A percentile compares a stretch with the other conserved stretches of the same genome.
Conservation (phyloP, 2,329 filamentous ascomycete genomes). For the Parasarocladium wereldwijsianum region DNA sequence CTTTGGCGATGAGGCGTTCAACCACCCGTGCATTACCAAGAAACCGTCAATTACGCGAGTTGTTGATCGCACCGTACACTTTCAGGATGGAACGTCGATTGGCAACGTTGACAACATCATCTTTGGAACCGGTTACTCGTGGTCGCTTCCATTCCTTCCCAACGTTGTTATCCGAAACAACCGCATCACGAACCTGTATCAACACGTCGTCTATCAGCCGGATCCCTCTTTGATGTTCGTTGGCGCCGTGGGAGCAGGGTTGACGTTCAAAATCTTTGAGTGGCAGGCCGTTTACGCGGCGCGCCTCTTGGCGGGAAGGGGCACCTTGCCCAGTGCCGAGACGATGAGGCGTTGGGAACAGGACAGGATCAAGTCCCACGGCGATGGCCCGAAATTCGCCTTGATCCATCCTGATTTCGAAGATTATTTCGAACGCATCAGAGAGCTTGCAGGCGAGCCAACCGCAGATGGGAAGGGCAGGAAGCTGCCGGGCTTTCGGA, state of each 20-base stretch:
- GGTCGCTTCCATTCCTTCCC: conserved; percentile 47
- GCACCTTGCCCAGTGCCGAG: conserved; percentile 28
- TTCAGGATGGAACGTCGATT: conserved; percentile 38
- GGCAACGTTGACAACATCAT: conserved; percentile 45
- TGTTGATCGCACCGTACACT: conserved; percentile 32
- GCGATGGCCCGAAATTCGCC: conserved; percentile 41
- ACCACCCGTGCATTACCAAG: conserved; percentile 36
- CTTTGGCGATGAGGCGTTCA: conserved; percentile 44
- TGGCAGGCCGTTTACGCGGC: conserved; percentile 52
- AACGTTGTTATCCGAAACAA: conserved; percentile 36
- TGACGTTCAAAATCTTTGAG: conserved; percentile 57
- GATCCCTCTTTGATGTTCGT: conserved; percentile 43
- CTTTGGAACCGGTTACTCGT: conserved; percentile 52
- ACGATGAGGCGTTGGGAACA: conserved; percentile 42
- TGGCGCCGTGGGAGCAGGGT: conserved; percentile 38
- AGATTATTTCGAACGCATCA: conserved; percentile 45
- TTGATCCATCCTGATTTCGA: conserved; percentile 47
- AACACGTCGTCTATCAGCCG: conserved; percentile 38
- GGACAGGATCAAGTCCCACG: conserved; percentile 34
- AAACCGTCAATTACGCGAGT: conserved; percentile 33
- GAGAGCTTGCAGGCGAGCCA: conserved; percentile 30
- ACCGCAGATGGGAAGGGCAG: conserved; percentile 27
- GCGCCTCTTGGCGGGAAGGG: conserved; percentile 39
- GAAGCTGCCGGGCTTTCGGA: conserved; percentile 26
- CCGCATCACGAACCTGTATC: conserved; percentile 38